Conservation (phyloP, 192 early-diverging fungal genomes). For the Pecoramyces ruminantium region DNA sequence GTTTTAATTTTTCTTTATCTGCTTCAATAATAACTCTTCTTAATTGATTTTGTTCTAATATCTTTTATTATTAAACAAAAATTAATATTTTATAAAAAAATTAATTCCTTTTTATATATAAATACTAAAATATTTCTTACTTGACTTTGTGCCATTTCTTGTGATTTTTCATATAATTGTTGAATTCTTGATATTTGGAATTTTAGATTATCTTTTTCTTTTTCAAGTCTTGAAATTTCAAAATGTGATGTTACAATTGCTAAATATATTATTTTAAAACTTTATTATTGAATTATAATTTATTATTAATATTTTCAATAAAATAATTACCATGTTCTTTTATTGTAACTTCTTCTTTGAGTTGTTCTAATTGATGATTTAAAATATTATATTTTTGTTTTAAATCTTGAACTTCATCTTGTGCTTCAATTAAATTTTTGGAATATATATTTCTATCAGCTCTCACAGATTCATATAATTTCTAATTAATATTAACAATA, state of each 20-base stretch:
- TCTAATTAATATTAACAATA: slow-evolving; percentile 4
- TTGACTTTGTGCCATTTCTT: slow-evolving; percentile 32
- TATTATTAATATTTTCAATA: too few species aligned
- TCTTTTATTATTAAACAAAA: too few species aligned
- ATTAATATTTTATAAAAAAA: too few species aligned
- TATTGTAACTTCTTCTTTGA: slow-evolving; percentile 39
- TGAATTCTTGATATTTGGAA: slow-evolving; percentile 32
- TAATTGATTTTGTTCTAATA: slow-evolving; percentile 31
- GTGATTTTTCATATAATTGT: slow-evolving; percentile 24
- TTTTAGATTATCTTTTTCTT: slow-evolving; percentile 35
- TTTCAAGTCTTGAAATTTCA: slow-evolving; percentile 38
- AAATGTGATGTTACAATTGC: slow-evolving; percentile 38
- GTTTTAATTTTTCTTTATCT: slow-evolving; percentile 24
- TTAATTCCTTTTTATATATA: too few species aligned
- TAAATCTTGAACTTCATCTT: slow-evolving; percentile 46
- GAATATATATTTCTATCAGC: slow-evolving; percentile 40
- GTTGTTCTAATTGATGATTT: slow-evolving; percentile 41
- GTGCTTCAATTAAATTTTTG: slow-evolving; percentile 35
- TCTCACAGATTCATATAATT: slow-evolving; percentile 36
- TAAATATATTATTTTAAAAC: neutral
- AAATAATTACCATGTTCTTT: slow-evolving; percentile 23
- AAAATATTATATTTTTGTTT: slow-evolving; percentile 43
- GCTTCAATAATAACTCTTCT: slow-evolving; percentile 33
- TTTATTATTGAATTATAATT: neutral
- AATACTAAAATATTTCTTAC: too few species aligned